Base-by-base conservation (phyloP, 2,329 filamentous ascomycete genomes). In the Raffaelea ambrosiae region DNA sequence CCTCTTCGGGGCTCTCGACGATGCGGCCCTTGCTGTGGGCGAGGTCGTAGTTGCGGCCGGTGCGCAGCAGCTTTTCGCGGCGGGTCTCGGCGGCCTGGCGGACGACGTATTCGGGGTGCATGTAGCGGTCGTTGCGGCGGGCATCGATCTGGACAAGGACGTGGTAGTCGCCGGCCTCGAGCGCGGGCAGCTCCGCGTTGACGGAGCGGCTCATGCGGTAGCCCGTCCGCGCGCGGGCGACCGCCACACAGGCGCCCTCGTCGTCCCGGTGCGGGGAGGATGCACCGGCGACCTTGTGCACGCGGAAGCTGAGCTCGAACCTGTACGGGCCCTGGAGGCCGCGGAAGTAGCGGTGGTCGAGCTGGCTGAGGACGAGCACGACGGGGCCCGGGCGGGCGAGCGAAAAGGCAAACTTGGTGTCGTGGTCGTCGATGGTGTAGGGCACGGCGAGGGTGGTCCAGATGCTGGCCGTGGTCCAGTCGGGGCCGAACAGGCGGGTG, bases 371-470 rank as follows among this genome's bases (percentile, higher is more conserved):
- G 1, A 79, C 75, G 3, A 83, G 59, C 18, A 83, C 73, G 2
- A 83, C 65, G 0, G 78, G 77, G 0, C 77, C 77, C 31, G 77
- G 67, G 45, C 75, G 70, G 19, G 70, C 71, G 8, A 83, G 61
- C 42, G 69, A 71, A 58, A 83, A 73, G 49, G 74, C 69, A 57
- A 82, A 83, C 57, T 78, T 80, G 46, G 67, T 71, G 50, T 80
- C 71, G 54, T 80, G 74, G 58, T 80, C 83, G 46, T 79, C 71
- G 1, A 74, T 63, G 57, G 74, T 78, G 78, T 79, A 83, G 0
- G 78, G 74, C 1, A 83, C 79, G 29, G 78, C 72, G 10, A 81
- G 71, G 2, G 76, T 77, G 43, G 81, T 77, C 79, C 78, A 83
- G 49, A 73, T 72, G 47, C 77, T 73, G 16, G 71, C 74, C 44